phyloP scores from a whole-genome alignment of 2,329 filamentous ascomycete genomes.

The Fusarium sp. region DNA sequence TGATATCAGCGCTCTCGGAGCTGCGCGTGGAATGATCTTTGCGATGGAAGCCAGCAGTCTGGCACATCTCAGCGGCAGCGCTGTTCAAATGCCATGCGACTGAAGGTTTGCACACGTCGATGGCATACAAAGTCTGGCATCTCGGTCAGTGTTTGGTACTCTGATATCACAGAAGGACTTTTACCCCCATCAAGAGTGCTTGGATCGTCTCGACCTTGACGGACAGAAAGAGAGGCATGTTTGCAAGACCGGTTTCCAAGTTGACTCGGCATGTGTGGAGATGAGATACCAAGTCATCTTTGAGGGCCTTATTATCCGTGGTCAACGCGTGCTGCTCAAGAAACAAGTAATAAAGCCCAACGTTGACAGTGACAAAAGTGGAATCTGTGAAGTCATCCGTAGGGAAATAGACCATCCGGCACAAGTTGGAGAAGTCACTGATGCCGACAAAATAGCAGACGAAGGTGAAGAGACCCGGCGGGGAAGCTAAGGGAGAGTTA shows the following conservation, averaged over 20 bases:
- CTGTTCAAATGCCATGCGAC: constrained; percentile 71
- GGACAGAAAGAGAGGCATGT: constrained; percentile 65
- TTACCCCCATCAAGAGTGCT: constrained; percentile 66
- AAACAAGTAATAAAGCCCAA: constrained; percentile 60
- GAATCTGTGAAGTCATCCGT: constrained; percentile 61
- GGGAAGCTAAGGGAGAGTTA: constrained; percentile 37
- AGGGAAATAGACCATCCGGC: constrained; percentile 60
- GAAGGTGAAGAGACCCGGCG: constrained; percentile 60
- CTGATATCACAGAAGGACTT: neutral
- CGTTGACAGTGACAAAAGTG: constrained; percentile 61
- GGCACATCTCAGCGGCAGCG: constrained; percentile 67
- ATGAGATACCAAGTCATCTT: constrained; percentile 51
- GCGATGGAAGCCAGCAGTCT: constrained; percentile 69
- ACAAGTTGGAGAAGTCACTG: constrained; percentile 60
- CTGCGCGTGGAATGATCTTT: constrained; percentile 45
- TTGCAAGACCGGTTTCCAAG: constrained; percentile 59
- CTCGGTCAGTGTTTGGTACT: constrained; percentile 5
- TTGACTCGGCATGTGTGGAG: constrained; percentile 57
- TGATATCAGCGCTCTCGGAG: constrained; percentile 47
- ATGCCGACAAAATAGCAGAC: constrained; percentile 60
- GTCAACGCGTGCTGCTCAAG: constrained; percentile 55
- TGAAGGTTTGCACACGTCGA: constrained; percentile 69
- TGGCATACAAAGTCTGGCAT: constrained; percentile 65
- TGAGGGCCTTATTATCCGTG: constrained; percentile 43
- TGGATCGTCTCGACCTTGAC: constrained; percentile 64